Evolutionary conservation across 768 basidiomycete species (phyloP), one percentile per base, ranked within the genome.

Genomic region (Vishniacozyma victoriae): DNA sequence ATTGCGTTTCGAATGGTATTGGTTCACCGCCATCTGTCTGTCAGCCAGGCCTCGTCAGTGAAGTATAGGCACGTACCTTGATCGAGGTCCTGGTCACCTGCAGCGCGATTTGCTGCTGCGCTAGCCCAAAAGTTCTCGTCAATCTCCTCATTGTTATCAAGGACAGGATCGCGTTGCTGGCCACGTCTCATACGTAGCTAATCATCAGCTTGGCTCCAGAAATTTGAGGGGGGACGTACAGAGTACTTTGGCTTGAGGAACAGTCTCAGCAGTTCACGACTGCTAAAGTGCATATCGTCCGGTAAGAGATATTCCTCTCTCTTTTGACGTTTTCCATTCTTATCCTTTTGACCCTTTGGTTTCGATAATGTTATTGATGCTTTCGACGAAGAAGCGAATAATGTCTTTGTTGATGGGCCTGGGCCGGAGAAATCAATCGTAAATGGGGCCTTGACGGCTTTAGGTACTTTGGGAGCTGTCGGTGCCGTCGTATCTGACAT

Each of bases 111-210:
- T 0, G 87, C 88, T 9, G 90, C 91, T 3, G 88, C 89, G 60
- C 89, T 86, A 0, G 91, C 92, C 95, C 95, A 97, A 76, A 91
- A 97, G 53, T 86, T 82, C 73, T 92, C 90, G 66, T 96, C 93
- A 22, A 93, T 83, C 71, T 95, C 91, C 23, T 86, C 90, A 55
- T 90, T 84, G 29, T n/a, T n/a, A 9, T 33, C 29, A 9, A 9
- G 29, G n/a, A n/a, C 29, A 9, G 29, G 9, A n/a, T 33, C 9
- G 29, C 29, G 29, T 33, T 33, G 9, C n/a, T 4, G 57, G 80
- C 82, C 82, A 6, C 87, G 86, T 13, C 91, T 82, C 89, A 95
- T 91, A 64, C 82, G 86, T 29, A 96, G 74, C 93, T 97, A 67
- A 44, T 24, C 25, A 44, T 23, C 12, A n/a, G 18, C n/a, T 31